Conservation (phyloP, 352 stramenopile genomes). For the Thraustochytrium striatum region DNA sequence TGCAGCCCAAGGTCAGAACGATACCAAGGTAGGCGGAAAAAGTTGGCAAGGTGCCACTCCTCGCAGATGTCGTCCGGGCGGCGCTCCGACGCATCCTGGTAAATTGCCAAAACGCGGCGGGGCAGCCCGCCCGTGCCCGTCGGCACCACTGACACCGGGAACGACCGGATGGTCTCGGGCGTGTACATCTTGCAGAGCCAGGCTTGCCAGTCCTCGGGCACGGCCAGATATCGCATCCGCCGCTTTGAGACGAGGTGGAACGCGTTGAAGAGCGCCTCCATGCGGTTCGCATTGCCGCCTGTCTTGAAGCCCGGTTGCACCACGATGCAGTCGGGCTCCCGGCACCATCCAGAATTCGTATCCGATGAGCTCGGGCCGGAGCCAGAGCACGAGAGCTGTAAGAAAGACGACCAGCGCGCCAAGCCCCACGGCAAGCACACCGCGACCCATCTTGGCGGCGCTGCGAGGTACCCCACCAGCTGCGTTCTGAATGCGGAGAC, state of each 20-base stretch:
- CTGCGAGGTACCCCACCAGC: too few species aligned
- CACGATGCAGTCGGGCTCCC: neutral
- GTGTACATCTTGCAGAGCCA: conserved; percentile 22
- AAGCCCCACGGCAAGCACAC: too few species aligned
- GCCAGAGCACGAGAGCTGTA: neutral
- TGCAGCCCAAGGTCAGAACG: neutral
- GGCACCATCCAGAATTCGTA: neutral
- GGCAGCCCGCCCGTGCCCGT: neutral
- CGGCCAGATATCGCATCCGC: neutral
- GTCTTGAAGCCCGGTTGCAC: neutral
- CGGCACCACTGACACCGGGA: neutral
- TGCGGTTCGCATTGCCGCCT: conserved; percentile 15
- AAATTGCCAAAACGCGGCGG: neutral
- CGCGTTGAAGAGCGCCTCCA: neutral
- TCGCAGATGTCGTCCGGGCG: neutral
- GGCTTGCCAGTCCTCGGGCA: neutral
- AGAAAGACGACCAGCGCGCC: neutral
- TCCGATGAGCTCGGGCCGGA: neutral
- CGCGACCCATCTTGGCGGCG: too few species aligned
- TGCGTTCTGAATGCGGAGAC: too few species aligned
- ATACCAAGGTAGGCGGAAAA: conserved; percentile 6
- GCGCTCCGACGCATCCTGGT: neutral
- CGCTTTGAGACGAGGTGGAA: neutral
- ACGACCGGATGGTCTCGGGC: neutral
- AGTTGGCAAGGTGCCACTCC: neutral